Evolutionary conservation across 495 filamentous ascomycete species (phyloP).

Genomic region (Amphirosellinia nigrospora): DNA sequence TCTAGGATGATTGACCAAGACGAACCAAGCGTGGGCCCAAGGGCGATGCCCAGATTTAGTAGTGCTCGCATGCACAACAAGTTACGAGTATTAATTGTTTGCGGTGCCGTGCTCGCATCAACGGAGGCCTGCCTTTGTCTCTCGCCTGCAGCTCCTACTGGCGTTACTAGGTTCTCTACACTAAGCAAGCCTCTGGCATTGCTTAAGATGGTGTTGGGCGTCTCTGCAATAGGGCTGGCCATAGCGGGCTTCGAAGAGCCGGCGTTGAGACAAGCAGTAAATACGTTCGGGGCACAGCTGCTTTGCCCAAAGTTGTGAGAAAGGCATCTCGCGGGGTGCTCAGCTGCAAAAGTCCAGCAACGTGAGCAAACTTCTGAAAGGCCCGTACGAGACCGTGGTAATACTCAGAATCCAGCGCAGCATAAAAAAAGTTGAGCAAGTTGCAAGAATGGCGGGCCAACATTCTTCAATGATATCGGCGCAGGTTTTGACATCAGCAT

Average conservation of each 20-base stretch:
- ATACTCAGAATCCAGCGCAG: conserved; percentile 90
- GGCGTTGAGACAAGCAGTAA: conserved; percentile 64
- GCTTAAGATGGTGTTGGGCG: conserved; percentile 57
- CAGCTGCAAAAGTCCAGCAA: conserved; percentile 84
- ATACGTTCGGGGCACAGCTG: conserved; percentile 82
- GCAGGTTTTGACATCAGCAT: conserved; percentile 72
- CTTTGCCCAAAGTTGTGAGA: conserved; percentile 89
- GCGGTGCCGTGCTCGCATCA: conserved; percentile 46
- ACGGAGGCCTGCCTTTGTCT: conserved; percentile 59
- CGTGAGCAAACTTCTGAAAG: conserved; percentile 95
- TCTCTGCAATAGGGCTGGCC: conserved; percentile 54
- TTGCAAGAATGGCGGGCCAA: conserved; percentile 93
- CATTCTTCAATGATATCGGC: conserved; percentile 86
- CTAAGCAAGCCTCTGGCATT: conserved; percentile 70
- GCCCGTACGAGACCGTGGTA: conserved; percentile 92
- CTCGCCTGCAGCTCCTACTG: conserved; percentile 52
- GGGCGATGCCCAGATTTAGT: conserved; percentile 90
- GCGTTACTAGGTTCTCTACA: conserved; percentile 65
- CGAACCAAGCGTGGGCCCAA: conserved; percentile 82
- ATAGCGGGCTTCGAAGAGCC: conserved; percentile 46
- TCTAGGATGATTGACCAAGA: conserved; percentile 92
- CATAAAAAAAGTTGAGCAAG: conserved; percentile 94
- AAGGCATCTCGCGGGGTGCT: conserved; percentile 91
- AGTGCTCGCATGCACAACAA: conserved; percentile 87
- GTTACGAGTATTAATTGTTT: conserved; percentile 83